Evolutionary conservation across 2,329 filamentous ascomycete genomes (phyloP).

Genomic region (Bipolaris victoriae): DNA sequence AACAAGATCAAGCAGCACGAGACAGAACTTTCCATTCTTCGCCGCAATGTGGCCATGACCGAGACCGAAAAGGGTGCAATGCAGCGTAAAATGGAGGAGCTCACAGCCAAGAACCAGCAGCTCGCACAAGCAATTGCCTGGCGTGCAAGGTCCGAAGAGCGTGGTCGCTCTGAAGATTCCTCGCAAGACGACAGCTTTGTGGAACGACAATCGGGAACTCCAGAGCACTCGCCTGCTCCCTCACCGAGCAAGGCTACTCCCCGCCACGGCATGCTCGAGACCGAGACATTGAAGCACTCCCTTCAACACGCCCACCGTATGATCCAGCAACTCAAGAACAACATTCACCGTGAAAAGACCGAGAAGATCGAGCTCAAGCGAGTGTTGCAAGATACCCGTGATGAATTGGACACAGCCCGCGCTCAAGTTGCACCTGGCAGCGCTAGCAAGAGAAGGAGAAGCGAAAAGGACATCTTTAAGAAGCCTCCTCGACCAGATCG

Average conservation of each 20-base stretch:
- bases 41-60: conserved; percentile 76
- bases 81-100: conserved; percentile 84
- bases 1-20: conserved; percentile 82
- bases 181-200: conserved; percentile 50
- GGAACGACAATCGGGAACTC: conserved; percentile 69
- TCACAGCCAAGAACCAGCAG: conserved; percentile 88
- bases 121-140: conserved; percentile 82
- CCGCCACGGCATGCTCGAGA: conserved; percentile 88
- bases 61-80: conserved; percentile 80
- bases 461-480: conserved; percentile 67
- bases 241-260: conserved; percentile 93
- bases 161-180: conserved; percentile 63
- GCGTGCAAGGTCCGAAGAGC: conserved; percentile 70
- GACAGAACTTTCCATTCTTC: conserved; percentile 82
- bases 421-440: conserved; percentile 55
- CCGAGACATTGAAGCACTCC: conserved; percentile 93
- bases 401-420: conserved; percentile 79
- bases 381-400: conserved; percentile 91
- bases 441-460: conserved; percentile 63
- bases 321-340: conserved; percentile 93
- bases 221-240: conserved; percentile 86
- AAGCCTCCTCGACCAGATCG: conserved; percentile 75
- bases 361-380: conserved; percentile 96
- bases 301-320: conserved; percentile 93
- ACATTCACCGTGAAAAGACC: conserved; percentile 96